These are phyloP conservation scores for Cytospora piceae DNA, from an alignment of 2,329 filamentous ascomycete species.

Conservation along the genomic window DNA sequence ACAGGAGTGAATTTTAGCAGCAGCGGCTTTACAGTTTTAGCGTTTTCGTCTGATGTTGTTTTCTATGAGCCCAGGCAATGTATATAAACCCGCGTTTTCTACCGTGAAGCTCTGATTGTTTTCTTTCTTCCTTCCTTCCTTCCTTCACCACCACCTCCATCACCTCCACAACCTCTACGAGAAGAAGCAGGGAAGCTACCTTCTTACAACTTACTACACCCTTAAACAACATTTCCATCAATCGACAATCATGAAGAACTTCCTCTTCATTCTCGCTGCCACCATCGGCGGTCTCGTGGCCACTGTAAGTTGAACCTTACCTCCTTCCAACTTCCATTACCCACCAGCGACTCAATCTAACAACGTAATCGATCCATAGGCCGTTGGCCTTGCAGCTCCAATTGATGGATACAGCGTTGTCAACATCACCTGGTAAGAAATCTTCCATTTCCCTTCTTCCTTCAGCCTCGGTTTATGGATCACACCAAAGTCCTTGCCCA, in stretches of 20 bases:
- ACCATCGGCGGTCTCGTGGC: constrained; percentile 1
- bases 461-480: background rate
- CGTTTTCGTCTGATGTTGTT: background rate
- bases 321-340: background rate
- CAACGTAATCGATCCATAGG: background rate
- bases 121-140: background rate
- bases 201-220: background rate
- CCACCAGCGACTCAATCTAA: background rate
- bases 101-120: background rate
- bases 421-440: constrained; percentile 16
- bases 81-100: background rate
- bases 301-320: background rate
- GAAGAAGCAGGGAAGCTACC: background rate
- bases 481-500: no score
- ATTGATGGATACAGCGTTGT: constrained; percentile 12
- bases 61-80: background rate
- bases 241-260: background rate
- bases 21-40: background rate
- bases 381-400: background rate
- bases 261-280: background rate
- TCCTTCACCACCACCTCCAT: background rate
- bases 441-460: background rate
- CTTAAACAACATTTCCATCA: background rate
- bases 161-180: background rate
- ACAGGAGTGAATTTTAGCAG: background rate